Evolutionary conservation across 495 filamentous ascomycete genomes (phyloP), one percentile per base, ranked within the genome.

Genomic region (Penicillium arizonense): DNA sequence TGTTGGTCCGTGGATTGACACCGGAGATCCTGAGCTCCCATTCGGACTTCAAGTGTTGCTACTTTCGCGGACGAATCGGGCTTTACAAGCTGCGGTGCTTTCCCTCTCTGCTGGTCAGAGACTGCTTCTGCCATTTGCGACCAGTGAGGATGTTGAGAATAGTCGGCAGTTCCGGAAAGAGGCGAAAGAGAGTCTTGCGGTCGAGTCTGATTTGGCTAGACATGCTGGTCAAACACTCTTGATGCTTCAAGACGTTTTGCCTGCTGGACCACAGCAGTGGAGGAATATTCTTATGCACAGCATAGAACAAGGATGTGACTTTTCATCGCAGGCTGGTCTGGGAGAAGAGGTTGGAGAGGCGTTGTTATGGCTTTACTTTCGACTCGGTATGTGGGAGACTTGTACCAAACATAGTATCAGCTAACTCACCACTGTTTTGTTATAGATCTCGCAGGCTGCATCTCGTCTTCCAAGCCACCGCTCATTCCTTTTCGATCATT

Each of bases 1-100:
- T 10, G 42, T 65, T 16, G 53, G 59, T 23, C 63, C 63, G 10
- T 65, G 63, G 63, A 63, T 65, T 16, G 63, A 65, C 20, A 53
- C 52, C 2, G 63, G 63, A 11, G 63, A 65, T 14, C 57, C 63
- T 5, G 55, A 58, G 28, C 59, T 61, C 28, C 57, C 63, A 3
- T 49, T 65, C 5, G 59, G 59, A 1, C 44, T 63, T 1, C 54
- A 61, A 12, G 54, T 55, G 6, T 47, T 65, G 4, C 60, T 65
- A n/a, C 57, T 61, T 11, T 63, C 54, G 7, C 49, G 63, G 26
- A 53, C 57, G 0, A 63, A 58, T 18, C 21, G 59, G 32, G 40
- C 57, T 11, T 20, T 65, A 9, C 63, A 65, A 32, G 45, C 52
- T 26, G 56, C 63, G 3, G 50, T 63, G 0, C 57, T 63, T 11